Conservation (phyloP, 495 filamentous ascomycete genomes). For the Xylaria curta region DNA sequence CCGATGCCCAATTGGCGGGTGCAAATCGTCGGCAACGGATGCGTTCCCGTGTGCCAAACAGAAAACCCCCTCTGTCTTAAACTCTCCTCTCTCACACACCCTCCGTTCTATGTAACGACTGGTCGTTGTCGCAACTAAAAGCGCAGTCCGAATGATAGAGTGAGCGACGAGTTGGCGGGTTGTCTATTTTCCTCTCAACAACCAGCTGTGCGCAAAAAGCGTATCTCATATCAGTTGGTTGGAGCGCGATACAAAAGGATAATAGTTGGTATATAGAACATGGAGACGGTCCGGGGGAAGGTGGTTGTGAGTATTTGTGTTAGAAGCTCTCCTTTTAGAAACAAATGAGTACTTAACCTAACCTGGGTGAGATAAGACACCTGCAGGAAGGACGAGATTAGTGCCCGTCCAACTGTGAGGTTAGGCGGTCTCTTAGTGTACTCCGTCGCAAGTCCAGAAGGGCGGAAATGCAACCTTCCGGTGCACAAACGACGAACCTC, state of each 20-base stretch:
- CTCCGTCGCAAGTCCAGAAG: constrained; percentile 9
- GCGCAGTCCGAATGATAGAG: neutral
- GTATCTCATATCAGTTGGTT: constrained; percentile 1
- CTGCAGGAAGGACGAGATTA: constrained; percentile 1
- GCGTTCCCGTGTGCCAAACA: constrained; percentile 5
- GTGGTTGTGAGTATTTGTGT: constrained; percentile 14
- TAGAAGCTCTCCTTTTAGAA: neutral
- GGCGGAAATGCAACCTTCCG: constrained; percentile 26
- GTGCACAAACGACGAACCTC: constrained; percentile 12
- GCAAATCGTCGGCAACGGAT: neutral
- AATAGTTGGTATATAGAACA: constrained; percentile 2
- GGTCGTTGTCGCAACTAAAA: neutral
- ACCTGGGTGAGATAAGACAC: neutral
- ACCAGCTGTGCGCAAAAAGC: neutral
- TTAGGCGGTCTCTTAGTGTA: constrained; percentile 6
- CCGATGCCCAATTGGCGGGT: constrained; percentile 6
- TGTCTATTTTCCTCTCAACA: constrained; percentile 3
- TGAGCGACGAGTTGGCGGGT: neutral
- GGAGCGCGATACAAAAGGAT: constrained; percentile 2
- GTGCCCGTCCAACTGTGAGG: neutral
- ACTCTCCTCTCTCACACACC: neutral
- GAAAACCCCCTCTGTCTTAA: neutral
- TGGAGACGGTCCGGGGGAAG: neutral
- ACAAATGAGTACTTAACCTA: neutral
- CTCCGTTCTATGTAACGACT: neutral